Evolutionary conservation across 1,284 basidiomycete species (phyloP).

Genomic region (Boletus mariae): DNA sequence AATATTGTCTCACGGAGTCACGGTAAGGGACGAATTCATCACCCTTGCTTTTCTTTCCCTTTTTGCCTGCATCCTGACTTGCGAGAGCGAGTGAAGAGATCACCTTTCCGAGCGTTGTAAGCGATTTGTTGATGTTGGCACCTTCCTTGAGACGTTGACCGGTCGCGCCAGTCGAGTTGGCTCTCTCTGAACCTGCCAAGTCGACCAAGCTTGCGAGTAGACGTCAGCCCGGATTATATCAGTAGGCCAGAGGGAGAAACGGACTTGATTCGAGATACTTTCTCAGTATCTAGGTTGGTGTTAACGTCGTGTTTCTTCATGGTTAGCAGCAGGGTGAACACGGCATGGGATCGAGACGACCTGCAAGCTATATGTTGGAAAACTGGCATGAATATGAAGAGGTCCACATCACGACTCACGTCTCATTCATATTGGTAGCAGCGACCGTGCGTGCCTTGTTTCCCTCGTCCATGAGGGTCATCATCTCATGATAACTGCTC

Average conservation of each 20-base stretch:
- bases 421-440: conserved; percentile 99
- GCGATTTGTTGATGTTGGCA: conserved; percentile 96
- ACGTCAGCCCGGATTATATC: conserved; percentile 11
- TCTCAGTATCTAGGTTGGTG: conserved; percentile 89
- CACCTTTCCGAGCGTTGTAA: conserved; percentile 96
- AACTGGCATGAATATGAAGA: background rate
- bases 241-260: conserved; percentile 18
- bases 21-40: conserved; percentile 94
- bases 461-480: conserved; percentile 98
- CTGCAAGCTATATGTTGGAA: conserved; percentile 34
- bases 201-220: conserved; percentile 69
- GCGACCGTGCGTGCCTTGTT: conserved; percentile 98
- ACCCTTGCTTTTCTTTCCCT: conserved; percentile 79
- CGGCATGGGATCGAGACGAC: conserved; percentile 95
- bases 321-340: conserved; percentile 91
- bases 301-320: conserved; percentile 83
- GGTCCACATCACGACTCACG: conserved; percentile 45
- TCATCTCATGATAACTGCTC: conserved; percentile 90
- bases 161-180: conserved; percentile 95
- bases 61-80: conserved; percentile 64
- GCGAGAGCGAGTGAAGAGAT: conserved; percentile 88
- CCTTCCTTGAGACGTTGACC: conserved; percentile 93
- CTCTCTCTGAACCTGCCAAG: conserved; percentile 95
- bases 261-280: conserved; percentile 92
- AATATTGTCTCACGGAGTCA: conserved; percentile 66